phyloP scores from a whole-genome alignment of 257 asterid genomes.

The Fraxinus pennsylvanica region DNA sequence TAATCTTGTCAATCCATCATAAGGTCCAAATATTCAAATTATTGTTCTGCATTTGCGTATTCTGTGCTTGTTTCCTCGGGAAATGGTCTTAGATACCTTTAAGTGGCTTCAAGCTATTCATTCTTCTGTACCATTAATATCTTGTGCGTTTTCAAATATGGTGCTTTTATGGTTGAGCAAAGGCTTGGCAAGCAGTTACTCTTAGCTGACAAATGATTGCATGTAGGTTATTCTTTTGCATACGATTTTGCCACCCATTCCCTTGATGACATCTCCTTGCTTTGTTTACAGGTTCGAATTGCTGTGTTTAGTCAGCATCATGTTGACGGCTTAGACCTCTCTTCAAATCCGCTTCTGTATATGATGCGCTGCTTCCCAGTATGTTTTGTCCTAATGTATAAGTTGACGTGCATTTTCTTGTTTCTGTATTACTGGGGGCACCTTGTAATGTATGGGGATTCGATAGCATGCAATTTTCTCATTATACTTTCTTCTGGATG shows the following conservation, averaged over 20 bases:
- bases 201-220: not conserved
- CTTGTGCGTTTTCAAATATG: constrained; percentile 5
- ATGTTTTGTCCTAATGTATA: constrained; percentile 25
- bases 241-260: not conserved
- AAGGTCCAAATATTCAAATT: constrained; percentile 10
- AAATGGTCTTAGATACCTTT: constrained; percentile 1
- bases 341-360: constrained; percentile 95
- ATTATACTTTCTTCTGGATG: not conserved
- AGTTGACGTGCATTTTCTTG: constrained; percentile 14
- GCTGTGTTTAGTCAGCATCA: constrained; percentile 97
- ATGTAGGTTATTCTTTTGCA: constrained; percentile 11
- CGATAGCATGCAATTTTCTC: constrained; percentile 6
- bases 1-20: not conserved
- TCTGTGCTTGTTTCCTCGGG: constrained; percentile 8
- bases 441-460: constrained; percentile 7
- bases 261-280: constrained; percentile 3
- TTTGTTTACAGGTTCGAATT: constrained; percentile 72
- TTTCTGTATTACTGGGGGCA: constrained; percentile 8
- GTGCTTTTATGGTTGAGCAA: constrained; percentile 4
- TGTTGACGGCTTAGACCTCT: constrained; percentile 94
- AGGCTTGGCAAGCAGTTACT: constrained; percentile 11
- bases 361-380: constrained; percentile 99
- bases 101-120: constrained; percentile 1
- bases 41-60: constrained; percentile 11
- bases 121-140: not conserved